These are phyloP conservation scores for Fusarium miscanthi DNA, from an alignment of 2,329 filamentous ascomycete genomes.

Conservation along the genomic window DNA sequence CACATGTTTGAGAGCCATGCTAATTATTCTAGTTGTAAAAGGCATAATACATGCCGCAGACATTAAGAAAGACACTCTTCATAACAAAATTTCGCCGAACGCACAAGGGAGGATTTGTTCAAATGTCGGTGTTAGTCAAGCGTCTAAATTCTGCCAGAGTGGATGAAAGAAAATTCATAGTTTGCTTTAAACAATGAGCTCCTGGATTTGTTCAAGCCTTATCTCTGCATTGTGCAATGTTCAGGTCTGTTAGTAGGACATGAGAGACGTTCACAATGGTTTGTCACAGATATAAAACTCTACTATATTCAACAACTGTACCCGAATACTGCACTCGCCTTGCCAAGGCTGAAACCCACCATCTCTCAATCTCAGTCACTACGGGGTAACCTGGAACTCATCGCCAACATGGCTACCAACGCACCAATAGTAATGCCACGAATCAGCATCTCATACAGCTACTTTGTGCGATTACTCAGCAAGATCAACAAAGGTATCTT, in stretches of 20 bases:
- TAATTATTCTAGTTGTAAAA: background rate
- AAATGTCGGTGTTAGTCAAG: rapidly evolving
- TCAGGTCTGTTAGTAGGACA: background rate
- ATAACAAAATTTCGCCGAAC: background rate
- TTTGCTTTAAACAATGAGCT: background rate
- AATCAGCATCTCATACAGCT: background rate
- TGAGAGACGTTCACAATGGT: too few species aligned
- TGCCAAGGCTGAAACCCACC: background rate
- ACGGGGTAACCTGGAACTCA: background rate
- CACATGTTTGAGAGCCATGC: background rate
- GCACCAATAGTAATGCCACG: background rate
- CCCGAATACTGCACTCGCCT: background rate
- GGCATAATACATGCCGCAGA: background rate
- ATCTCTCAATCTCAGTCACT: background rate
- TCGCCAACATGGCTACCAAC: background rate
- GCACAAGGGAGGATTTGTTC: background rate
- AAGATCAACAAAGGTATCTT: background rate
- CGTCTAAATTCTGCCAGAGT: rapidly evolving
- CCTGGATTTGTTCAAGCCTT: background rate
- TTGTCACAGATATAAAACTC: background rate
- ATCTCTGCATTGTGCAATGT: too few species aligned
- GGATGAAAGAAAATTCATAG: too few species aligned
- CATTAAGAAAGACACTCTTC: too few species aligned
- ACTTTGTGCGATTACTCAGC: background rate
- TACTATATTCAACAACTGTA: rapidly evolving